These are phyloP conservation scores for Conringia planisiliqua DNA, from an alignment of 345 rosid species.

Conservation along the genomic window DNA sequence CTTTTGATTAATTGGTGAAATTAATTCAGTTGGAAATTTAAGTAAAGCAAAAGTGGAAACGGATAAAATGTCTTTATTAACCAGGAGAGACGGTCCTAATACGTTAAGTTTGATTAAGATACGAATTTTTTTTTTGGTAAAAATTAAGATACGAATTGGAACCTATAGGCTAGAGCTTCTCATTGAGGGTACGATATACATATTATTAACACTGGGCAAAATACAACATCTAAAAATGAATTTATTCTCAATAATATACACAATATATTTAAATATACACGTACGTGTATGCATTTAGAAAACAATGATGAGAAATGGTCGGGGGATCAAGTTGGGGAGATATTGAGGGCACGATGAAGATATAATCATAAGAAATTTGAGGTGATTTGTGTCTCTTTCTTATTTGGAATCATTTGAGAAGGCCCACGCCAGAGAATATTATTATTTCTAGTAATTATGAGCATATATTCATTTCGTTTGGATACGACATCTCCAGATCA, in stretches of 20 bases:
- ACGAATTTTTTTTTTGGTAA: too few relatives aligned
- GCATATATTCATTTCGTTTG: slow-evolving; percentile 17
- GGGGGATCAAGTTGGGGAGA: slow-evolving; percentile 38
- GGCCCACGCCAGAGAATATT: slow-evolving; percentile 76
- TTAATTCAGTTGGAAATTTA: neutral
- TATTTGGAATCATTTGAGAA: slow-evolving; percentile 48
- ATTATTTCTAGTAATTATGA: slow-evolving; percentile 42
- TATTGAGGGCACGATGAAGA: slow-evolving; percentile 38
- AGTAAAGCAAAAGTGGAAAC: neutral
- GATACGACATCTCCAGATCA: slow-evolving; percentile 18
- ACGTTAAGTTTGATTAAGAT: neutral
- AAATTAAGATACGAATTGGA: neutral
- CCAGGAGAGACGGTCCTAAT: neutral
- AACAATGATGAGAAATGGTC: slow-evolving; percentile 33
- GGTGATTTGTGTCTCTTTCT: slow-evolving; percentile 54
- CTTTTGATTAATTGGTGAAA: neutral
- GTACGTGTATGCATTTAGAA: slow-evolving; percentile 21
- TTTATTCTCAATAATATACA: neutral
- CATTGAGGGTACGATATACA: neutral
- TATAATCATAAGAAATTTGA: slow-evolving; percentile 26
- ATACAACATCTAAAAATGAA: neutral
- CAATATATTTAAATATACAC: neutral
- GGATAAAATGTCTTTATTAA: slow-evolving; percentile 1
- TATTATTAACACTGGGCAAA: neutral
- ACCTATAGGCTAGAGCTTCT: neutral